Evolutionary conservation across 805 yeast species (phyloP), one percentile per base, ranked within the genome.

Genomic region (Helenozyma baotianmanensis): DNA sequence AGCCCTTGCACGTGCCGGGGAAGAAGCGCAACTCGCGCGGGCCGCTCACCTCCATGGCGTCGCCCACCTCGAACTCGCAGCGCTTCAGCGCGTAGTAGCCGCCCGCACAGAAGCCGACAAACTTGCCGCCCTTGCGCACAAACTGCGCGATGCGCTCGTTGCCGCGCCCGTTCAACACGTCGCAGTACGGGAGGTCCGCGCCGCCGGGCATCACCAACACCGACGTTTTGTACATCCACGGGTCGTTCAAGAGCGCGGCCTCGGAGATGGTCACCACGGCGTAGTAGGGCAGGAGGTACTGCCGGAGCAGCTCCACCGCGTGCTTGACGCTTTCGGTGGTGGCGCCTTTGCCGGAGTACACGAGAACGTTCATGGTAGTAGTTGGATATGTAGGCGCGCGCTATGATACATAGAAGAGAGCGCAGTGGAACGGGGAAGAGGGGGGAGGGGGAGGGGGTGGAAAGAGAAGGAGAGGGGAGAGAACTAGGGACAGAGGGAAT

Each of bases 121-220:
- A 87, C 30, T 68, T 64, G 2, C 99, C 99, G 19, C 97, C 98
- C 34, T 68, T 65, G 19, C 77, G 65, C 1, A 87, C 87, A 45
- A 70, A 87, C 30, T 75, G 75, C 17, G 62, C 56, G 40, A 87
- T 84, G 23, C 68, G 63, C 8, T 60, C 48, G 48, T 81, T 84
- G 0, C 88, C 86, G 2, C 58, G 60, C 1, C 95, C 90, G 49
- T 82, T 79, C 42, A 94, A 70, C 4, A 72, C 75, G 32, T 70
- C 65, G 42, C 95, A 85, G 45, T 81, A 76, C 0, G 97, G 97
- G 31, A 87, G 62, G 54, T 92, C 98, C 1, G 97, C 97, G 6
- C 99, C 99, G 4, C 98, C 99, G 0, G 98, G 99, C 17, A 92
- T 57, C 1, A 88, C 95, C 26, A 92, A 53, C 42, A 85, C 63